Evolutionary conservation across 495 filamentous ascomycete genomes (phyloP), one percentile per base, ranked within the genome.

Genomic region (Umbilicaria muhlenbergii): DNA sequence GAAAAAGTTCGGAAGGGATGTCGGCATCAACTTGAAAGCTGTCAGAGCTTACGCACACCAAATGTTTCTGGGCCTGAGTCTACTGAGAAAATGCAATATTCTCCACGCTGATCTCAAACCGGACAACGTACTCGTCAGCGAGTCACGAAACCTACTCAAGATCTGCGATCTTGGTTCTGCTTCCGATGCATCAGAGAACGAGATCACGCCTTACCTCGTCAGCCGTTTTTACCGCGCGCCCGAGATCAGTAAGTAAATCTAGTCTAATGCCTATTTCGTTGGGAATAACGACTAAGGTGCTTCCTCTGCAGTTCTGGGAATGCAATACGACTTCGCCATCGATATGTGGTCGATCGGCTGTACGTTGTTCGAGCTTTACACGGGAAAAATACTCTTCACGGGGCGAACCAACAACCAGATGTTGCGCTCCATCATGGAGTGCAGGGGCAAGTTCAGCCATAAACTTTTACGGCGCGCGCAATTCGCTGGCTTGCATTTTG

Each of bases 331-430:
- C 59, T 92, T 85, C 56, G 85, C 83, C 28, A 86, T 96, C 55
- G 91, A 98, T 58, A 80, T 94, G 61, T 98, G 91, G 91, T 88
- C 88, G 11, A 83, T 95, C 51, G 91, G 91, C 13, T 96, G 92
- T 63, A 98, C 91, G 17, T 66, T 98, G 19, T 98, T 89, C 61
- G 91, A 98, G 61, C 69, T 98, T 24, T 95, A 88, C 68, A 95
- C 92, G 0, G 89, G 92, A 46, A 94, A 94, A 61, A 95, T 98
- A 46, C 70, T 98, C 35, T 98, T 98, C 64, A 85, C 81, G 2
- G 91, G 92, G 37, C 78, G 82, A 43, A 87, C 83, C 65, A 98
- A 98, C 68, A 96, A 98, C 57, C 86, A 93, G 59, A 96, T 96
- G 91, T 73, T 98, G 12, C 79, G 81, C 43, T 80, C 83, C 12